Evolutionary conservation across 345 rosid genomes (phyloP).

Genomic region (Geranium brycei): DNA sequence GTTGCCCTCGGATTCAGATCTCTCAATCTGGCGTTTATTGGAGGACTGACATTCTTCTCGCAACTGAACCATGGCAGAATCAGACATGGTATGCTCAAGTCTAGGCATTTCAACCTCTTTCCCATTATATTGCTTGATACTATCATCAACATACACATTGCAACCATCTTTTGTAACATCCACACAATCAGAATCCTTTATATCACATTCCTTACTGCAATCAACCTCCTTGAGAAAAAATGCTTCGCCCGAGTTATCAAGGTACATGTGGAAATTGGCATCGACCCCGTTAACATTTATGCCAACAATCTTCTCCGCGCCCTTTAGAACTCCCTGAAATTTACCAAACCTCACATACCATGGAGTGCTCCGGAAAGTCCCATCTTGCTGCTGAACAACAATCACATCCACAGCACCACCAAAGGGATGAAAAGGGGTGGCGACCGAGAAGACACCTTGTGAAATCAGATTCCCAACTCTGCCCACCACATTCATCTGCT

Average conservation of each 20-base stretch:
- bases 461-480: slow-evolving; percentile 1
- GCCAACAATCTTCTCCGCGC: slow-evolving; percentile 64
- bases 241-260: slow-evolving; percentile 89
- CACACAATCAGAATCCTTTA: slow-evolving; percentile 12
- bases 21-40: slow-evolving; percentile 26
- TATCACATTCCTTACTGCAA: slow-evolving; percentile 24
- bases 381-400: slow-evolving; percentile 81
- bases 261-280: slow-evolving; percentile 75
- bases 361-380: slow-evolving; percentile 68
- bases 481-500: slow-evolving; percentile 2
- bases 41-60: slow-evolving; percentile 32
- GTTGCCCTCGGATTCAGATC: slow-evolving; percentile 62
- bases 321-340: slow-evolving; percentile 89
- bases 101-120: slow-evolving; percentile 14
- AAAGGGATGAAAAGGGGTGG: slow-evolving; percentile 90
- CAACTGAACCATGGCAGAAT: slow-evolving; percentile 33
- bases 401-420: slow-evolving; percentile 94
- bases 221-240: slow-evolving; percentile 68
- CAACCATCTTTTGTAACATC: slow-evolving; percentile 11
- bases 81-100: slow-evolving; percentile 62
- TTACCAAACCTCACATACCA: slow-evolving; percentile 94
- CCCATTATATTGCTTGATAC: slow-evolving; percentile 12
- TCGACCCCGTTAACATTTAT: slow-evolving; percentile 70
- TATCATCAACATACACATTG: slow-evolving; percentile 7
- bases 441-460: slow-evolving; percentile 79